Conservation (phyloP, 2,329 filamentous ascomycete genomes). For the Rutstroemia sp. region DNA sequence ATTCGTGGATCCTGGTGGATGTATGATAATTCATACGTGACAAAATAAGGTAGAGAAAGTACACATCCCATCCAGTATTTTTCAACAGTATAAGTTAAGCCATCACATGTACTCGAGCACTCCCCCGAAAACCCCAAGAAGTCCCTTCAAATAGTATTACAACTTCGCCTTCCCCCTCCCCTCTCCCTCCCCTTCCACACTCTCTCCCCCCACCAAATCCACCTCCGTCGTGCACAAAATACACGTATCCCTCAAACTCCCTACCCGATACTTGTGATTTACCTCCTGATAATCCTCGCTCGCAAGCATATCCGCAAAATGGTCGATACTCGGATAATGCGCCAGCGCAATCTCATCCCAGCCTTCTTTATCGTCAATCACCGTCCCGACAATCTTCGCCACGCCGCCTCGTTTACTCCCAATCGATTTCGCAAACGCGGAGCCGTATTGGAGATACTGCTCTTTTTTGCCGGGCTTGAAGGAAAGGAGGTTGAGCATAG, state of each 20-base stretch:
- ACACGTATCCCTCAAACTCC: constrained; percentile 43
- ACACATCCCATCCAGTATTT: too few species aligned
- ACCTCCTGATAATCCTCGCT: constrained; percentile 51
- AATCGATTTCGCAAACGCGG: constrained; percentile 41
- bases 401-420: constrained; percentile 46
- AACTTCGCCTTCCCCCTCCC: too few species aligned
- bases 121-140: too few species aligned
- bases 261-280: constrained; percentile 45
- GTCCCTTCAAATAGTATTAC: too few species aligned
- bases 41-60: too few species aligned
- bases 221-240: constrained; percentile 47
- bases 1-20: too few species aligned
- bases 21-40: too few species aligned
- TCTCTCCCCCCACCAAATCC: constrained; percentile 6
- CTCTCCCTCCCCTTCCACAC: too few species aligned
- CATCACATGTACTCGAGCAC: too few species aligned
- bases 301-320: constrained; percentile 55
- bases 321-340: constrained; percentile 54
- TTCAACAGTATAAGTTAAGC: too few species aligned
- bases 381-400: constrained; percentile 55
- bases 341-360: constrained; percentile 61
- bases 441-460: constrained; percentile 50
- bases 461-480: constrained; percentile 45
- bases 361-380: constrained; percentile 32
- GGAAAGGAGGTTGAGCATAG: constrained; percentile 56